A percentile compares a stretch with the other conserved stretches of the same genome.
Evolutionary conservation across 2,329 filamentous ascomycete genomes (phyloP).

Genomic region (Aspergillus fijiensis): DNA sequence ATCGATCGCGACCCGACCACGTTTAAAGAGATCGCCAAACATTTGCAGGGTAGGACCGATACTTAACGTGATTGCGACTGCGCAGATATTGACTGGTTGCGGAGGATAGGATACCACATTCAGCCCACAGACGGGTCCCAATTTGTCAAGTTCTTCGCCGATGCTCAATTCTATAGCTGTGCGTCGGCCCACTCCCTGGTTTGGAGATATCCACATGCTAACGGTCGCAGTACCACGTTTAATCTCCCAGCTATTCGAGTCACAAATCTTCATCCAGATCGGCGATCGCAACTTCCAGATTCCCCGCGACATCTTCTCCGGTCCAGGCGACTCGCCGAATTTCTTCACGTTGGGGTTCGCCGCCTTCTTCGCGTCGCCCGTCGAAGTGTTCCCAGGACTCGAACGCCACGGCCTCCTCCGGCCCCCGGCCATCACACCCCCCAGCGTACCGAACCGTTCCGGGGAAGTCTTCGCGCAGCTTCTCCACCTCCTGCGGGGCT

Average conservation of each 20-base stretch:
- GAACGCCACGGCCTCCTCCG: slow-evolving; percentile 75
- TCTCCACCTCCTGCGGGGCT: slow-evolving; percentile 77
- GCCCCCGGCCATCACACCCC: slow-evolving; percentile 81
- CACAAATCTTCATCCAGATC: slow-evolving; percentile 83
- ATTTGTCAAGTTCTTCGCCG: slow-evolving; percentile 89
- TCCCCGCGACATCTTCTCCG: slow-evolving; percentile 79
- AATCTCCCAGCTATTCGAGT: slow-evolving; percentile 86
- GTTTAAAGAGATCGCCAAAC: slow-evolving; percentile 83
- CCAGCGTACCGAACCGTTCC: slow-evolving; percentile 74
- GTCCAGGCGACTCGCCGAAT: slow-evolving; percentile 87
- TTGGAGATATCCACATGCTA: background rate
- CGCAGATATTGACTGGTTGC: background rate
- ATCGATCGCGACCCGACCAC: slow-evolving; percentile 91
- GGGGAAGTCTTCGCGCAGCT: slow-evolving; percentile 84
- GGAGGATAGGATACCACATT: slow-evolving; percentile 69
- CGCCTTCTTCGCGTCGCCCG: slow-evolving; percentile 77
- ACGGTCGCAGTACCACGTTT: slow-evolving; percentile 72
- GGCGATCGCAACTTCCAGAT: slow-evolving; percentile 86
- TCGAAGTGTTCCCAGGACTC: slow-evolving; percentile 82
- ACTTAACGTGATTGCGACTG: too few relatives aligned
- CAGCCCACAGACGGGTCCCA: slow-evolving; percentile 77
- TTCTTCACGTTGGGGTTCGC: slow-evolving; percentile 92
- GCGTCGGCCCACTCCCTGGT: slow-evolving; percentile 32
- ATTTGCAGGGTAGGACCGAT: slow-evolving; percentile 66
- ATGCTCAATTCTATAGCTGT: slow-evolving; percentile 92